Base-by-base conservation (phyloP, 2,329 filamentous ascomycete genomes). In the Akanthomyces lecanii region DNA sequence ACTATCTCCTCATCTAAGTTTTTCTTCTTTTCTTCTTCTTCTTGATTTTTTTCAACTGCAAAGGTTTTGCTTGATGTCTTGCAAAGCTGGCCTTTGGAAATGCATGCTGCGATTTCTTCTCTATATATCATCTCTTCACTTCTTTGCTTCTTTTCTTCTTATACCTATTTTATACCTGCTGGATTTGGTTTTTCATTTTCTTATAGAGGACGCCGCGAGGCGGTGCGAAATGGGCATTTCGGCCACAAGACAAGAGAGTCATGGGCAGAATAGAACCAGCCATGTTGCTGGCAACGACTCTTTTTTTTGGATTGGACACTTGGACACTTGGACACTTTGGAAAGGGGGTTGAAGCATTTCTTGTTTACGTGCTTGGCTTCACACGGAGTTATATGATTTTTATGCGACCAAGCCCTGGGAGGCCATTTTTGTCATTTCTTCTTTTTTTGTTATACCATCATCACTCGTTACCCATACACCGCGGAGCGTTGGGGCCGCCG, bases 1-100 rank as follows among this genome's bases (percentile, higher is more conserved):
- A 96, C 75, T 95, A 92, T 79, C 82, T 97, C 76, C 85, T 97
- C 76, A 93, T 97, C 78, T 97, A 65, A 61, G 60, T 54, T 66
- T 36, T 63, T 28, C 61, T 63, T 33, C 62, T 57, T 18, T 62
- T 21, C 21, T 62, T 57, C n/a, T 55, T 65, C 25, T 64, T 36
- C 55, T 66, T 25, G 21, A 21, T 64, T 30, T 61, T 62, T 62
- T 65, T 67, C 21, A 10, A 18, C n/a, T 25, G 28, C 44, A 25
- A 58, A 48, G 55, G 55, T n/a, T 38, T 44, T 28, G 16, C 14
- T 40, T 21, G 10, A 30, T 36, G 45, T 50, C 21, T 40, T 61
- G 62, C 55, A 53, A 59, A 52, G 54, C 55, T 61, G 55, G 58
- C 67, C 63, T 67, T 67, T 66, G 69, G 64, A 67, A 67, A 67